Evolutionary conservation across 2,329 filamentous ascomycete species (phyloP).

Genomic region (Penicillium brasilianum): DNA sequence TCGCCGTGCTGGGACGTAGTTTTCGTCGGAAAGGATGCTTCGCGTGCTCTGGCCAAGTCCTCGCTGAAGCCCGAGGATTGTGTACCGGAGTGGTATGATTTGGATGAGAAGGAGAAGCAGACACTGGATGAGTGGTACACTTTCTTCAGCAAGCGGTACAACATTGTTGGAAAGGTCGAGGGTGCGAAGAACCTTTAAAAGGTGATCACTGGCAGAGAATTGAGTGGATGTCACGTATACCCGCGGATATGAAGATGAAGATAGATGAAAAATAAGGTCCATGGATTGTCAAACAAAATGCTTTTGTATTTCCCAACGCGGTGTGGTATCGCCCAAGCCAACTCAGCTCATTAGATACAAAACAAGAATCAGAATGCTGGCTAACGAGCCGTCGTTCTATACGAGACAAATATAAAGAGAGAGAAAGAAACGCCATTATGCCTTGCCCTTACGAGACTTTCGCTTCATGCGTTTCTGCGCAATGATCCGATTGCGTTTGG

Average conservation of each 20-base stretch:
- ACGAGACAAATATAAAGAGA: slow-evolving; percentile 13
- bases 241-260: slow-evolving; percentile 4
- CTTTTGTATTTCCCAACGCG: slow-evolving; percentile 30
- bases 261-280: not conserved
- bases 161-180: slow-evolving; percentile 63
- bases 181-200: slow-evolving; percentile 44
- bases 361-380: not conserved
- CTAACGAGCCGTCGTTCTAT: slow-evolving; percentile 18
- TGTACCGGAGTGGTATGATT: slow-evolving; percentile 77
- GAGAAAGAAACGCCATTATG: slow-evolving; percentile 19
- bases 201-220: not conserved
- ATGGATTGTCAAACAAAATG: slow-evolving; percentile 21
- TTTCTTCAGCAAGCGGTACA: slow-evolving; percentile 97
- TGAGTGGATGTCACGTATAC: slow-evolving; percentile 15
- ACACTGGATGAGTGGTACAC: slow-evolving; percentile 90
- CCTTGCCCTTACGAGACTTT: slow-evolving; percentile 60
- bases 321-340: slow-evolving; percentile 28
- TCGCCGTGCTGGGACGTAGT: slow-evolving; percentile 59
- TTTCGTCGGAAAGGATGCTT: slow-evolving; percentile 94
- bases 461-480: slow-evolving; percentile 81
- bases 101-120: slow-evolving; percentile 82
- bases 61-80: slow-evolving; percentile 87
- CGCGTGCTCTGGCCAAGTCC: slow-evolving; percentile 84
- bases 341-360: slow-evolving; percentile 24
- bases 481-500: slow-evolving; percentile 77